These are phyloP conservation scores for Cordyceps tenuipes DNA, from an alignment of 2,329 filamentous ascomycete species.

Conservation along the genomic window DNA sequence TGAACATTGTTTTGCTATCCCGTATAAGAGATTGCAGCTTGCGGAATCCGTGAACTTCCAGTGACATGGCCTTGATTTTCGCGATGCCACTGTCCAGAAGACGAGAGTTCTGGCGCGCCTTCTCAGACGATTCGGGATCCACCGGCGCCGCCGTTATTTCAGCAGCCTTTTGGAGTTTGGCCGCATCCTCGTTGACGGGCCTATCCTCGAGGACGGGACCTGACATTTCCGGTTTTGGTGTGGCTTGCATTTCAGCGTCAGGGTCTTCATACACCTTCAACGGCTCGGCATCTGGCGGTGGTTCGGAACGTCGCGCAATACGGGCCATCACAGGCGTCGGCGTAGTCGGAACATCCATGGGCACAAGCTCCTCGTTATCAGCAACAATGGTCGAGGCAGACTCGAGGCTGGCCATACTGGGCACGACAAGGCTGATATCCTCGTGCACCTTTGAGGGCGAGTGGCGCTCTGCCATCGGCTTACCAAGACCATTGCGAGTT, in stretches of 20 bases:
- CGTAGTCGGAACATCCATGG: neutral
- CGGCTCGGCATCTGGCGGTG: conserved; percentile 1
- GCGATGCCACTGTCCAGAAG: conserved; percentile 67
- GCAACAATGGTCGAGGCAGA: conserved; percentile 22
- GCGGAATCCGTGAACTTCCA: conserved; percentile 77
- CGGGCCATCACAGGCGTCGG: conserved; percentile 13
- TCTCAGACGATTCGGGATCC: conserved; percentile 37
- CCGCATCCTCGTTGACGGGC: conserved; percentile 49
- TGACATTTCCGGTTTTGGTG: conserved; percentile 37
- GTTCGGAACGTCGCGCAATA: neutral
- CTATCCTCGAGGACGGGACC: conserved; percentile 50
- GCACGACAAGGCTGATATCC: conserved; percentile 45
- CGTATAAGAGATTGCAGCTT: conserved; percentile 68
- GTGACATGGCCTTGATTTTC: conserved; percentile 59
- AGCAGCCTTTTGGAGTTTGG: conserved; percentile 21
- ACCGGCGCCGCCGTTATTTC: conserved; percentile 17
- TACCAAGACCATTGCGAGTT: conserved; percentile 34
- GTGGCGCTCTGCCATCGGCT: conserved; percentile 19
- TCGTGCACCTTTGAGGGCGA: conserved; percentile 44
- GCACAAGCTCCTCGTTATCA: conserved; percentile 10
- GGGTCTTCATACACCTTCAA: conserved; percentile 57
- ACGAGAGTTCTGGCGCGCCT: conserved; percentile 47
- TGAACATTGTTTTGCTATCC: conserved; percentile 54
- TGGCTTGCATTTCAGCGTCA: conserved; percentile 40
- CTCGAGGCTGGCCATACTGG: conserved; percentile 33